Base-by-base conservation (phyloP, 257 asterid species). In the Eustoma russellianum region DNA sequence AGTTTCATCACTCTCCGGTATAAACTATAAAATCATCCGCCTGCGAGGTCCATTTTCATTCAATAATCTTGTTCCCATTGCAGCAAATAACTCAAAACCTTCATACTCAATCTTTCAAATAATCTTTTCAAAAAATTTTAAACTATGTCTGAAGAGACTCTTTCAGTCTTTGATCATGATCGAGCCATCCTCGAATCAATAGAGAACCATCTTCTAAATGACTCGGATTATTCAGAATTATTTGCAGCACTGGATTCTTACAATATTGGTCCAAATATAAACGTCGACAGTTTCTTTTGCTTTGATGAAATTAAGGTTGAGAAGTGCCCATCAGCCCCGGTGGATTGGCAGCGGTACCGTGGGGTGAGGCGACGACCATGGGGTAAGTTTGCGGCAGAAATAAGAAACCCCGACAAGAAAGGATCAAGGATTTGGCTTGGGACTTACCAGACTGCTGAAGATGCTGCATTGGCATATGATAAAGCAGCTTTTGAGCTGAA, bases 381-480 rank as follows among this genome's bases (percentile, higher is more conserved):
- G 57, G 57, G 57, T 9, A 53, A 53, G 40, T 53, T 9, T 5
- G 57, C 57, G 13, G 57, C 57, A 5, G 57, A 53, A 53, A 53
- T 53, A 53, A 35, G 57, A 53, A 46, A 53, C 17, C 40, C 57
- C 0, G 7, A 24, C 1, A 34, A 46, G 17, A 35, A 53, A 35
- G 57, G 57, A 5, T 24, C 57, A 9, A 53, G 57, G 40, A 12
- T 53, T 53, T 53, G 57, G 57, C 46, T 53, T 15, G 57, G 57
- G 11, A 53, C 57, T 9, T 53, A 33, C 40, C 46, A 16, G 17
- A 53, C 57, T 1, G 57, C 46, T 9, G 46, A 53, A 53, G 57
- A 53, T 33, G 57, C 57, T n/a, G 57, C 57, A 5, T 33, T 53
- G 57, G 57, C 57, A 1, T 53, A 53, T 34, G 57, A 53, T 18